Evolutionary conservation across 768 basidiomycete genomes (phyloP).

Genomic region (Lactifluus volemus): DNA sequence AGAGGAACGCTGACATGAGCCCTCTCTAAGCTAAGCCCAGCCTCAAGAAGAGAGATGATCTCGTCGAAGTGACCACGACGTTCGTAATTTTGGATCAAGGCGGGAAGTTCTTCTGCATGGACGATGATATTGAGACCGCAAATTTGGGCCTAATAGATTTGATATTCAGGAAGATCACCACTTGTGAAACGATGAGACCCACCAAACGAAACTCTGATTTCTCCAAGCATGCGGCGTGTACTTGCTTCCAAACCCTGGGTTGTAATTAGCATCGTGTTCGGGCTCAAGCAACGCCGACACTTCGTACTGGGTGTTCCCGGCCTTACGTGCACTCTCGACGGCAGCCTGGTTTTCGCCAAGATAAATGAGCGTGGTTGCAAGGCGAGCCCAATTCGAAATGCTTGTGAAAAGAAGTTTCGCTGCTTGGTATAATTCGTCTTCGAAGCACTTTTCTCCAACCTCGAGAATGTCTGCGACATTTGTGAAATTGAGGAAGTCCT

Average conservation of each 20-base stretch:
- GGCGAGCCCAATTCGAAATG: constrained; percentile 97
- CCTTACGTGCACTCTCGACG: constrained; percentile 98
- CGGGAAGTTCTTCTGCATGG: constrained; percentile 79
- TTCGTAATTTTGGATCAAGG: constrained; percentile 78
- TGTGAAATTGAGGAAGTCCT: constrained; percentile 97
- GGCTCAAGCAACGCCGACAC: background rate
- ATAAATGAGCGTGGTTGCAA: constrained; percentile 98
- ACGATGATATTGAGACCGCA: constrained; percentile 98
- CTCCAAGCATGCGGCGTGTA: constrained; percentile 96
- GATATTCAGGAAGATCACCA: constrained; percentile 8
- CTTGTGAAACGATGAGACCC: constrained; percentile 18
- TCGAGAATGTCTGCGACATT: constrained; percentile 96
- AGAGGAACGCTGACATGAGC: constrained; percentile 56
- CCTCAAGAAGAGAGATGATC: constrained; percentile 83
- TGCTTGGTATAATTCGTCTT: constrained; percentile 95
- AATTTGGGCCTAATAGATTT: constrained; percentile 69
- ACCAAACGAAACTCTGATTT: constrained; percentile 93
- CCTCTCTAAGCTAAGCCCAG: constrained; percentile 91
- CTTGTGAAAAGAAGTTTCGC: constrained; percentile 92
- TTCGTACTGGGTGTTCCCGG: constrained; percentile 92
- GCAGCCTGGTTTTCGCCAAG: constrained; percentile 96
- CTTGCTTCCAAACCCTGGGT: constrained; percentile 96
- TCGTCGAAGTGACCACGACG: constrained; percentile 91
- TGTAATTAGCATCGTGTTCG: constrained; percentile 12
- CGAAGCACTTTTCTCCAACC: constrained; percentile 99